Percentiles rank a stretch among this genome's conserved stretches.
Conservation (phyloP, 169 alveolate species). For the Besnoitia besnoiti region DNA sequence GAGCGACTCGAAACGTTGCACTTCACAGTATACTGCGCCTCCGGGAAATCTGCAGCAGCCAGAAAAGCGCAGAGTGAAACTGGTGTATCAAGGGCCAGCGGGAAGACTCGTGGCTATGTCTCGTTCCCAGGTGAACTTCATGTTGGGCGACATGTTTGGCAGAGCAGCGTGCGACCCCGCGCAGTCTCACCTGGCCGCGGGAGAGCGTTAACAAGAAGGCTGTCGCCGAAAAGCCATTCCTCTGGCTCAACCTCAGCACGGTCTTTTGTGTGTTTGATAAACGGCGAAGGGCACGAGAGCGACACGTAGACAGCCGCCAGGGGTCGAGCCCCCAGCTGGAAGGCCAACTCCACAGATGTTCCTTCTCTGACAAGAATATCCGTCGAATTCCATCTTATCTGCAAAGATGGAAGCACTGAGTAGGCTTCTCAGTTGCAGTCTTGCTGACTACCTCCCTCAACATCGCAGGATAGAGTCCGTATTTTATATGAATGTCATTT, state of each 20-base stretch:
- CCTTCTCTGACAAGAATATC: not conserved
- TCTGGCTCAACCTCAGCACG: not conserved
- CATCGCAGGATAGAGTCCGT: too few species aligned
- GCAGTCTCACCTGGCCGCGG: not conserved
- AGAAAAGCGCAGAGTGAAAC: not conserved
- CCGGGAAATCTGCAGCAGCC: not conserved
- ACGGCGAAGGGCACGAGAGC: not conserved
- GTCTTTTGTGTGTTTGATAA: not conserved
- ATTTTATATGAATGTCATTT: too few species aligned
- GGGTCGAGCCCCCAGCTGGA: not conserved
- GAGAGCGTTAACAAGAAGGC: not conserved
- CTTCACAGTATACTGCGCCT: not conserved
- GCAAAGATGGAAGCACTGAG: not conserved
- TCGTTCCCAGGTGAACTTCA: too few species aligned
- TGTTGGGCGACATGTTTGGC: not conserved
- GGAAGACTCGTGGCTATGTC: too few species aligned
- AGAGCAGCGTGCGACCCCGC: not conserved
- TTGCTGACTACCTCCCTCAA: too few species aligned
- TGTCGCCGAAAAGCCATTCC: constrained; percentile 14
- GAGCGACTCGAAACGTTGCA: not conserved
- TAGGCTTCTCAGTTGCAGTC: too few species aligned
- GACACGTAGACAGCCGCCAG: not conserved
- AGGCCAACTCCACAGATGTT: not conserved
- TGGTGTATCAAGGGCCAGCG: not conserved
- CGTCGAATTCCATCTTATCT: not conserved